Evolutionary conservation across 1,139 yeast genomes (phyloP).

Genomic region (Zygosaccharomyces pseudobailii): DNA sequence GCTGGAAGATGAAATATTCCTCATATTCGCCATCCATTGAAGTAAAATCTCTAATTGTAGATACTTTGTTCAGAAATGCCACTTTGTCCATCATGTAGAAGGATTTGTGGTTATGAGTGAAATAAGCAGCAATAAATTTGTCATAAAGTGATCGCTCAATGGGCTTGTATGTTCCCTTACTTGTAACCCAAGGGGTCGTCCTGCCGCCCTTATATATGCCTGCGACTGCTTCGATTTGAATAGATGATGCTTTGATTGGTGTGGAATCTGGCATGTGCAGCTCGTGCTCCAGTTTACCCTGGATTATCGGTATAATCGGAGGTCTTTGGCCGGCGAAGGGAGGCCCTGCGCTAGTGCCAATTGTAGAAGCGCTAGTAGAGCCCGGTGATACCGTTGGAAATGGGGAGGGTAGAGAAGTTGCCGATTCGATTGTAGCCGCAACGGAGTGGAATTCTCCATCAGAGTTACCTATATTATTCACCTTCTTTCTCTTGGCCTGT

Average conservation of each 20-base stretch:
- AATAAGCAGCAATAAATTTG: conserved; percentile 39
- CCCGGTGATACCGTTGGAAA: not conserved
- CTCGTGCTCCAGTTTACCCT: conserved; percentile 16
- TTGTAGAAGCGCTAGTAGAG: not conserved
- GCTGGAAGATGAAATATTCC: conserved; percentile 36
- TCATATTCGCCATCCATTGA: conserved; percentile 22
- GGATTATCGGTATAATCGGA: conserved; percentile 1
- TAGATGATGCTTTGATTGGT: conserved; percentile 28
- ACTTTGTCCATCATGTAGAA: conserved; percentile 42
- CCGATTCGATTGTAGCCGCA: not conserved
- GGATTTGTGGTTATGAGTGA: conserved; percentile 42
- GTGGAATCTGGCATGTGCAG: conserved; percentile 20
- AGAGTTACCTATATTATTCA: not conserved
- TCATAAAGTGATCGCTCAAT: conserved; percentile 28
- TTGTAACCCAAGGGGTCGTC: conserved; percentile 22
- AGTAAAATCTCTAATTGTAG: conserved; percentile 33
- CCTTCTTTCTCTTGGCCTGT: conserved; percentile 10
- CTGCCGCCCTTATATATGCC: conserved; percentile 30
- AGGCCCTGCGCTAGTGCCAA: not conserved
- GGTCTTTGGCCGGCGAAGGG: not conserved
- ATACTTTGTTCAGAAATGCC: conserved; percentile 36
- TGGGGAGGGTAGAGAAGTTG: conserved; percentile 11
- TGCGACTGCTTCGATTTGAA: conserved; percentile 28
- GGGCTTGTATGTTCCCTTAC: conserved; percentile 19
- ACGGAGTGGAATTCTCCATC: conserved; percentile 3